Base-by-base conservation (phyloP, 2,329 filamentous ascomycete species). In the Colletotrichum phormii region DNA sequence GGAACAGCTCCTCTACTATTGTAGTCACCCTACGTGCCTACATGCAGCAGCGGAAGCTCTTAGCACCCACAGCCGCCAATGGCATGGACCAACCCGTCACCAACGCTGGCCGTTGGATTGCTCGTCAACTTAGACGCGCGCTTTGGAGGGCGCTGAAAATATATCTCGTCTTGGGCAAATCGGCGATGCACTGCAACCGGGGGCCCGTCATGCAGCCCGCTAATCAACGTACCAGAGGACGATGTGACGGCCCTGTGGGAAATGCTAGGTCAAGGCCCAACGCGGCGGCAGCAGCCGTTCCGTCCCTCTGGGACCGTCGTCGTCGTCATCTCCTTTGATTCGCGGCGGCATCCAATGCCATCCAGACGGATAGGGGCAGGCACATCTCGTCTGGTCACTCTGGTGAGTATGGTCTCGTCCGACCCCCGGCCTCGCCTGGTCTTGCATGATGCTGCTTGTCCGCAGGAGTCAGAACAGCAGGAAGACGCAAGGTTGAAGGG, bases 231-330 rank as follows among this genome's bases (percentile, higher is more conserved):
- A 13, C 37, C 55, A 29, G 55, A 65, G 69, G 55, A 9, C 60
- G 37, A 73, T 73, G 71, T 70, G 70, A 70, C 66, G 66, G 60
- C 65, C 53, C 37, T 65, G 37, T 33, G 53, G 29, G 49, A n/a
- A 37, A n/a, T 37, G 8, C 61, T 26, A 64, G 61, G 46, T 55
- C 31, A 33, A 70, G 53, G 66, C 66, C 71, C 66, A 73, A 71
- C 55, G 55, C 67, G 66, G 71, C 71, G 66, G 71, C 71, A 70
- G 71, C 71, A 61, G 60, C 71, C 71, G 71, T 73, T 61, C 71
- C 71, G 64, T 57, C 5, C 35, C 66, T 65, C 55, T 61, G 71
- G 71, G 66, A 70, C 62, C 54, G 55, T 37, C 60, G 46, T 37
- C 60, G 46, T 72, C 66, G 55, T 71, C 60, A 73, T 65, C 55